A percentile compares a stretch with the other conserved stretches of the same genome.
These are phyloP conservation scores for Catunica adiposa DNA, from an alignment of 2,329 filamentous ascomycete genomes.

Conservation along the genomic window DNA sequence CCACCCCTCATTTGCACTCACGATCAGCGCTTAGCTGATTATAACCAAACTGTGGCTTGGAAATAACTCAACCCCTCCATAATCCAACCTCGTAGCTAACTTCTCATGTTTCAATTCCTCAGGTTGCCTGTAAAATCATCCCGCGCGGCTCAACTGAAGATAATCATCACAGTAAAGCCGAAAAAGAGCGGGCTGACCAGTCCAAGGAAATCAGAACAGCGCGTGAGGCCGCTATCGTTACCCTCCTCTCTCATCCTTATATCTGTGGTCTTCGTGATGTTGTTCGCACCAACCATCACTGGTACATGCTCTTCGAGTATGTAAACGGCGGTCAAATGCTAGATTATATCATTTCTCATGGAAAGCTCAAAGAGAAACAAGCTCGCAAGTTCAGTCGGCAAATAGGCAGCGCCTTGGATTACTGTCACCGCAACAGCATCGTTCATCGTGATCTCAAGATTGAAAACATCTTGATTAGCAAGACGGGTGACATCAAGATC, in stretches of 20 bases:
- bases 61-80: neutral
- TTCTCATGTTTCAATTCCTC: conserved; percentile 7
- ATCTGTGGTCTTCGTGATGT: conserved; percentile 94
- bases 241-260: conserved; percentile 81
- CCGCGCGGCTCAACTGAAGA: conserved; percentile 81
- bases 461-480: conserved; percentile 97
- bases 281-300: conserved; percentile 89
- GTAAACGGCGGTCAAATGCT: conserved; percentile 99
- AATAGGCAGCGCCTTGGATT: conserved; percentile 90
- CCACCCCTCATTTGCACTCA: neutral
- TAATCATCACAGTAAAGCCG: conserved; percentile 49
- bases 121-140: conserved; percentile 96
- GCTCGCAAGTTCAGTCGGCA: conserved; percentile 94
- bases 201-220: conserved; percentile 94
- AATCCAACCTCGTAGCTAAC: neutral
- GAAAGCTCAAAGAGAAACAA: conserved; percentile 93
- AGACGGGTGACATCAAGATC: conserved; percentile 97
- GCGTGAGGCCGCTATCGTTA: conserved; percentile 90
- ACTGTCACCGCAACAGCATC: conserved; percentile 95
- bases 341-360: conserved; percentile 98
- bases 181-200: conserved; percentile 81
- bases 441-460: conserved; percentile 97
- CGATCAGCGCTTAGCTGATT: neutral
- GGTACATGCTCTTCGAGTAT: conserved; percentile 99
- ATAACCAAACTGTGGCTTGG: neutral